Base-by-base conservation (phyloP, 495 filamentous ascomycete species). In the Ascobolus immersus region DNA sequence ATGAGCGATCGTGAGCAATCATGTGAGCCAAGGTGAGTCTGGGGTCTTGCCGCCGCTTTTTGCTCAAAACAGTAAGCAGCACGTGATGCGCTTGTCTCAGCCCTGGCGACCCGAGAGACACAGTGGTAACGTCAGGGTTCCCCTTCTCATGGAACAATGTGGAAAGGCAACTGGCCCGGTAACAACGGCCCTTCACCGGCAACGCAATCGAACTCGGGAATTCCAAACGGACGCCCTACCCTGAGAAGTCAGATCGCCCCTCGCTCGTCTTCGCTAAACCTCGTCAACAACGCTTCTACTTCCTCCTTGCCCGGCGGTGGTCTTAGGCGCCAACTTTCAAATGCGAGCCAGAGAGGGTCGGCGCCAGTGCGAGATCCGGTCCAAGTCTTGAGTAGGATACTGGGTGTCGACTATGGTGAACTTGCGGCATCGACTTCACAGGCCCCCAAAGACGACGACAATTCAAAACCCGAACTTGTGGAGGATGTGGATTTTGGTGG, bases 401-500 rank as follows among this genome's bases (percentile, higher is more conserved):
- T 96, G 21, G 72, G 73, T 3, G 59, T 54, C 5, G 15, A 43
- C 43, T 22, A 34, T 26, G 13, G 21, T 39, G 13, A 37, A 41
- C 28, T 50, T 38, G n/a, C 21, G 28, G 11, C 46, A 40, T 35
- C 43, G 22, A 31, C 22, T 17, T 28, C 39, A 9, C 38, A 40
- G 11, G 12, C 34, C 27, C 17, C 13, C 25, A 15, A 32, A 28
- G 19, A 21, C 15, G 14, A 20, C 23, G 37, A 34, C 32, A n/a
- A n/a, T 6, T 13, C 24, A 24, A 20, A 17, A 13, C 41, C 32
- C 26, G 26, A 44, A 26, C 17, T 47, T 17, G 52, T 56, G 21
- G 45, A 73, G 12, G 52, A 60, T 6, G 70, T 90, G 39, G 70
- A 82, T 42, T 94, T 94, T 53, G 66, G 61, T 9, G 71, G 61